These are phyloP conservation scores for Gillenia trifoliata DNA, from an alignment of 306 rosid genomes.

Conservation along the genomic window DNA sequence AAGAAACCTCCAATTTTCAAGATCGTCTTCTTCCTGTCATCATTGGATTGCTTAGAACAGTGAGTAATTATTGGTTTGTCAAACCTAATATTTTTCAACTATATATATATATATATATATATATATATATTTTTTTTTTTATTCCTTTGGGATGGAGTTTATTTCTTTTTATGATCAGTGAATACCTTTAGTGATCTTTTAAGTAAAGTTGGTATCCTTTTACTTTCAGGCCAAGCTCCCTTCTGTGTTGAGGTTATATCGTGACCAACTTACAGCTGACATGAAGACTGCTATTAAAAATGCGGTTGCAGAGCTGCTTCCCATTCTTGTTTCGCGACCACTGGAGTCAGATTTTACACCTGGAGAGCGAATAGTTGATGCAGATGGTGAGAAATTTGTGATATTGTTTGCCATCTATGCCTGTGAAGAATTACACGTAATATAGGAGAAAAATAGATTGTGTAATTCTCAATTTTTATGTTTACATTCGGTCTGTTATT, in stretches of 20 bases:
- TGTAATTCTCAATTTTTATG: not conserved
- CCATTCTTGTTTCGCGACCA: conserved; percentile 72
- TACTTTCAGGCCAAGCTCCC: conserved; percentile 91
- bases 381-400: conserved; percentile 72
- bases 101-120: too few species aligned
- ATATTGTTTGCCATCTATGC: conserved; percentile 19
- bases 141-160: not conserved
- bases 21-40: conserved; percentile 88
- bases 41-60: conserved; percentile 97
- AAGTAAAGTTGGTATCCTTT: not conserved
- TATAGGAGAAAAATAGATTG: not conserved
- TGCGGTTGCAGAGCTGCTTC: conserved; percentile 92
- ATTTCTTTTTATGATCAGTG: not conserved
- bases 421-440: not conserved
- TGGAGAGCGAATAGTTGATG: conserved; percentile 68
- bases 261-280: conserved; percentile 89
- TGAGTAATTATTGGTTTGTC: conserved; percentile 38
- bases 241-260: conserved; percentile 82
- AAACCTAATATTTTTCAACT: not conserved
- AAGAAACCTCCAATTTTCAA: conserved; percentile 63
- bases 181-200: not conserved
- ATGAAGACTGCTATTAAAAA: conserved; percentile 95
- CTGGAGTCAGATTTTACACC: conserved; percentile 70
- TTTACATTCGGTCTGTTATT: not conserved
- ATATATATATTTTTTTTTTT: too few species aligned